These are phyloP conservation scores for Orbilia brochopaga DNA, from an alignment of 2,329 filamentous ascomycete genomes.

Conservation along the genomic window DNA sequence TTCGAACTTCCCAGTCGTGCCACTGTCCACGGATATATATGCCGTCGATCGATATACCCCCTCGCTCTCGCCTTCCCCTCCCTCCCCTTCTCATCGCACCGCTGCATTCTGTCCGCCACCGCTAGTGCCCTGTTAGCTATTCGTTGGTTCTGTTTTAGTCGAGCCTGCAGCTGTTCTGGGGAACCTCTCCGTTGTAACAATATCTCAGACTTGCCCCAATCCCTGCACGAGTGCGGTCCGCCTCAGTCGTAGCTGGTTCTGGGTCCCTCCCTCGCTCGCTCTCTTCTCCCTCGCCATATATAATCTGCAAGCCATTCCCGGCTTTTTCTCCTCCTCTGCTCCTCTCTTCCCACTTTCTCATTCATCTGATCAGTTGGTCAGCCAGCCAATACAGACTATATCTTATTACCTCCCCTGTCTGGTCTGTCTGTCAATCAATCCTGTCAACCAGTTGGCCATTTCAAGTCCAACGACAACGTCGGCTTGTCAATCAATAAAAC, in stretches of 20 bases:
- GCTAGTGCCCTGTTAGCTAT: background rate
- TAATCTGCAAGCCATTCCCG: constrained; percentile 3
- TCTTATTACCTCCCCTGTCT: no score
- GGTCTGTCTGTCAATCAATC: background rate
- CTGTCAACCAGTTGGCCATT: background rate
- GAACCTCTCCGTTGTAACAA: background rate
- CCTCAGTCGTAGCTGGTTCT: background rate
- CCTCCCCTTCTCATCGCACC: background rate
- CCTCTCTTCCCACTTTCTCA: background rate
- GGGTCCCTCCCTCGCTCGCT: no score
- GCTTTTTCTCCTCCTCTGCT: background rate
- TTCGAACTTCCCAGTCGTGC: constrained; percentile 13
- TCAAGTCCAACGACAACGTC: no score
- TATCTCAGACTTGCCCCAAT: constrained; percentile 9
- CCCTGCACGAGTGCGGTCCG: background rate
- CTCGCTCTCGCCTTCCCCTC: background rate
- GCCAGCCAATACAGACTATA: background rate
- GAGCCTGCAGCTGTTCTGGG: constrained; percentile 3
- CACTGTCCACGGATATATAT: constrained; percentile 1
- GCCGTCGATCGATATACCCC: background rate
- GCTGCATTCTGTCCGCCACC: background rate
- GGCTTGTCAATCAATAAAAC: background rate
- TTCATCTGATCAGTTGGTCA: background rate
- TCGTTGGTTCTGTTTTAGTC: no score
- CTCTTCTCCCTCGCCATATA: background rate